Evolutionary conservation across 371 early-diverging fungal genomes (phyloP).

Genomic region (Syncephalastrum contaminatum): DNA sequence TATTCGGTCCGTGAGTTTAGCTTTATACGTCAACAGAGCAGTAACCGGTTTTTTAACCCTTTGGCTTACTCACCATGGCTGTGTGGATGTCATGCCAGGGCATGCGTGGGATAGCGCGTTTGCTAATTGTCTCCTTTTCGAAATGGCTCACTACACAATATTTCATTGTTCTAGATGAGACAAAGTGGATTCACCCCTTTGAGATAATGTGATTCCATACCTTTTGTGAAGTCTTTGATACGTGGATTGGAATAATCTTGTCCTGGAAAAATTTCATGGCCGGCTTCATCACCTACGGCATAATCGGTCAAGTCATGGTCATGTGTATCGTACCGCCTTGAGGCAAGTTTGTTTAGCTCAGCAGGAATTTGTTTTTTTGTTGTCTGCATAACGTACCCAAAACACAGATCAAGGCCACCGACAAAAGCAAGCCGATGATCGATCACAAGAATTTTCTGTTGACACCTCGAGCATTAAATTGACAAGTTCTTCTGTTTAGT

Average conservation of each 20-base stretch:
- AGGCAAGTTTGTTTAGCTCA: background rate
- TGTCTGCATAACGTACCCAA: conserved; percentile 47
- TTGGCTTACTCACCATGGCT: conserved; percentile 48
- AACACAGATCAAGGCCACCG: conserved; percentile 92
- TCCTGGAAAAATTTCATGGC: conserved; percentile 72
- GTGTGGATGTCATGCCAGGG: conserved; percentile 94
- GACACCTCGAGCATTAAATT: too few species aligned
- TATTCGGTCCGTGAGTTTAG: background rate
- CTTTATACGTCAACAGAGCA: background rate
- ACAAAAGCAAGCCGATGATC: conserved; percentile 85
- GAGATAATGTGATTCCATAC: conserved; percentile 17
- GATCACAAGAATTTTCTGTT: conserved; percentile 81
- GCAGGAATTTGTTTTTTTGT: too few species aligned
- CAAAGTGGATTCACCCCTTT: background rate
- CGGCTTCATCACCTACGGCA: conserved; percentile 19
- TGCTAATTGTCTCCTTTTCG: conserved; percentile 34
- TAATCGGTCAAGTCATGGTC: conserved; percentile 77
- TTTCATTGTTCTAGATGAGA: background rate
- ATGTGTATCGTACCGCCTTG: conserved; percentile 80
- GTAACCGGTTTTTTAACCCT: background rate
- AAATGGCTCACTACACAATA: conserved; percentile 31
- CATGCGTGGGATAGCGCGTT: conserved; percentile 67
- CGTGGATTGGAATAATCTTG: conserved; percentile 93
- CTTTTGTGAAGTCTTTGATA: conserved; percentile 82
- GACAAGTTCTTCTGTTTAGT: too few species aligned